Evolutionary conservation across 2,329 filamentous ascomycete species (phyloP).

Genomic region (Dendryphion nanum): DNA sequence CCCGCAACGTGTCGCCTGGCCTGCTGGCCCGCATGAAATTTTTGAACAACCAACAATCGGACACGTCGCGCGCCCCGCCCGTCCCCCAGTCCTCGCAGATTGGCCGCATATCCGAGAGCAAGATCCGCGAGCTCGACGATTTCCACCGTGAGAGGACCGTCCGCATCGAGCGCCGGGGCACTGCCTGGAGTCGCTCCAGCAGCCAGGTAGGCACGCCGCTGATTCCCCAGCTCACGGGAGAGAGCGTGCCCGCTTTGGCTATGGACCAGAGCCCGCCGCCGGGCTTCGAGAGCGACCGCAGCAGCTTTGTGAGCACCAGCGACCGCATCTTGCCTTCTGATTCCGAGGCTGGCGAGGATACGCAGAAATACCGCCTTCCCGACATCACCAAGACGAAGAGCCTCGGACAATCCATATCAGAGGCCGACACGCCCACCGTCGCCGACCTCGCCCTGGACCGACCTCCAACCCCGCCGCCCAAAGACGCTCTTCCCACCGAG

Average conservation of each 20-base stretch:
- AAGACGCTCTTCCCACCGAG: slow-evolving; percentile 42
- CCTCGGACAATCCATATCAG: slow-evolving; percentile 35
- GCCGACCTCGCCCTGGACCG: slow-evolving; percentile 15
- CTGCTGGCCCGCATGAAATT: slow-evolving; percentile 46
- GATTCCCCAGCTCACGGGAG: slow-evolving; percentile 34
- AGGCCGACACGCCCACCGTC: slow-evolving; percentile 13
- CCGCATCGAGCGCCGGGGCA: slow-evolving; percentile 63
- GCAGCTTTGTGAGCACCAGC: slow-evolving; percentile 53
- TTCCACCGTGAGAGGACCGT: slow-evolving; percentile 59
- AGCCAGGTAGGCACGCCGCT: slow-evolving; percentile 26
- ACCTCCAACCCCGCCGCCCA: slow-evolving; percentile 50
- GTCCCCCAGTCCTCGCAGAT: slow-evolving; percentile 49
- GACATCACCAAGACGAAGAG: slow-evolving; percentile 69
- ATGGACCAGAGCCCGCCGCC: slow-evolving; percentile 36
- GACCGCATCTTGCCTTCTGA: slow-evolving; percentile 53
- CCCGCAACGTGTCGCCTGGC: slow-evolving; percentile 43
- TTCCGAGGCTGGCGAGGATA: slow-evolving; percentile 63
- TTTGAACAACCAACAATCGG: slow-evolving; percentile 39
- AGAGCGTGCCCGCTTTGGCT: slow-evolving; percentile 35
- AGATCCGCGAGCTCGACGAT: slow-evolving; percentile 67
- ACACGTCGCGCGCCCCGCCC: slow-evolving; percentile 33
- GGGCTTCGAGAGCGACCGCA: slow-evolving; percentile 46
- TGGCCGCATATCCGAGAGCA: slow-evolving; percentile 68
- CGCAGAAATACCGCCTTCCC: slow-evolving; percentile 71
- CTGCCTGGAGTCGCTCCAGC: slow-evolving; percentile 66